Percentiles rank a stretch among this genome's conserved stretches.
Conservation (phyloP, 2,329 filamentous ascomycete species). For the Bimuria novae-zelandiae region DNA sequence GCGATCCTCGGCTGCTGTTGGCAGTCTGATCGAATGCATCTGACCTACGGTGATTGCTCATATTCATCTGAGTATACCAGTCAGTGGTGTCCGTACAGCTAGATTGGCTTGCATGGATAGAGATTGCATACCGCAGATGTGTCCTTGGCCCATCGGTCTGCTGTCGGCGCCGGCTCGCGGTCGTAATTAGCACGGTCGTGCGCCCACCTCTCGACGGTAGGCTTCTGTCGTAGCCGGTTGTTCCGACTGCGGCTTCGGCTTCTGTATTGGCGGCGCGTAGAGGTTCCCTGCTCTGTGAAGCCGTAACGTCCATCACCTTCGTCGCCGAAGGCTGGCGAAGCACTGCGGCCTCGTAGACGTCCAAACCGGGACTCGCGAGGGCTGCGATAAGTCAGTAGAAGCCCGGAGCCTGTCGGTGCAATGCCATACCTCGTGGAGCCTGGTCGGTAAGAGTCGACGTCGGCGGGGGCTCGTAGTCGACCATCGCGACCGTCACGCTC, state of each 20-base stretch:
- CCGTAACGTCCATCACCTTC: slow-evolving; percentile 55
- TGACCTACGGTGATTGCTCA: slow-evolving; percentile 51
- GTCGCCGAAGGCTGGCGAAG: slow-evolving; percentile 57
- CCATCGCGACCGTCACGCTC: slow-evolving; percentile 19
- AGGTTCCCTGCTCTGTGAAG: slow-evolving; percentile 53
- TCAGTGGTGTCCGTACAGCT: background rate
- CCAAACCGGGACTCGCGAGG: slow-evolving; percentile 46
- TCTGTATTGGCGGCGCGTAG: slow-evolving; percentile 49
- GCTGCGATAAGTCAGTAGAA: slow-evolving; percentile 19
- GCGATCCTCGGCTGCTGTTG: slow-evolving; percentile 23
- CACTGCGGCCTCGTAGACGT: slow-evolving; percentile 62
- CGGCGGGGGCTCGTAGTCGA: slow-evolving; percentile 17
- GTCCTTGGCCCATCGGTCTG: slow-evolving; percentile 35
- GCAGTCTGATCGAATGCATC: slow-evolving; percentile 48
- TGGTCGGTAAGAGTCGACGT: slow-evolving; percentile 40
- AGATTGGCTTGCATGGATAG: background rate
- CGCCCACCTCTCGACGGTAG: slow-evolving; percentile 35
- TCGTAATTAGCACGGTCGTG: slow-evolving; percentile 37
- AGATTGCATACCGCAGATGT: slow-evolving; percentile 8
- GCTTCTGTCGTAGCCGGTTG: slow-evolving; percentile 26
- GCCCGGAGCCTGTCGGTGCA: background rate
- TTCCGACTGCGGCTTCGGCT: slow-evolving; percentile 46
- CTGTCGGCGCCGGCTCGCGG: slow-evolving; percentile 13
- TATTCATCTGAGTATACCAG: slow-evolving; percentile 26
- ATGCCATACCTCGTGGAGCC: slow-evolving; percentile 29